These are phyloP conservation scores for Penicillium lagena DNA, from an alignment of 495 filamentous ascomycete species.

Conservation along the genomic window DNA sequence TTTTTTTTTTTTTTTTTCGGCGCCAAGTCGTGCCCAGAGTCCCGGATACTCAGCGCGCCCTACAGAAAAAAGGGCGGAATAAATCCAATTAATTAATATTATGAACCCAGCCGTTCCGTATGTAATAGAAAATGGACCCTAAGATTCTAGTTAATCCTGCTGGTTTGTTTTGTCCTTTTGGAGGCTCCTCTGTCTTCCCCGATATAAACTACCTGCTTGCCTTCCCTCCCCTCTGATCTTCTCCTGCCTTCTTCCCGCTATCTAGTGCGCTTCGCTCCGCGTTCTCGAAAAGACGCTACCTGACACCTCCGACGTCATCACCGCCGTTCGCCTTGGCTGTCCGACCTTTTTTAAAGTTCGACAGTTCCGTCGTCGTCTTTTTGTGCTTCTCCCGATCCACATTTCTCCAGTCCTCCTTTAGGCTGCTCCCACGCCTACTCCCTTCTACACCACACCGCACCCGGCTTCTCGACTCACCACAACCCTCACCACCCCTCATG, in stretches of 20 bases:
- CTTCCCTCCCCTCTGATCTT: neutral
- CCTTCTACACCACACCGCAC: slow-evolving; percentile 1
- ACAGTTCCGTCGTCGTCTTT: slow-evolving; percentile 5
- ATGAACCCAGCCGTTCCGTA: slow-evolving; percentile 10
- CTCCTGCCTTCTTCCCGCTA: neutral
- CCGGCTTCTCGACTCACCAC: neutral
- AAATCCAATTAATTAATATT: slow-evolving; percentile 1
- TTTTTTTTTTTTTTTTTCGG: too few species aligned
- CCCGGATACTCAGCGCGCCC: too few species aligned
- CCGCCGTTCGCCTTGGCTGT: neutral
- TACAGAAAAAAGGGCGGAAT: slow-evolving; percentile 2
- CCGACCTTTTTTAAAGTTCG: slow-evolving; percentile 3
- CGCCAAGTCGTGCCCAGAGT: too few species aligned
- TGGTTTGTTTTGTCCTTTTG: neutral
- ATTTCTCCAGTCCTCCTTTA: neutral
- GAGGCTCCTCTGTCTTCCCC: slow-evolving; percentile 3
- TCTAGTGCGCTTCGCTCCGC: too few species aligned
- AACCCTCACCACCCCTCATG: slow-evolving; percentile 5
- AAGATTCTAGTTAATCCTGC: slow-evolving; percentile 12
- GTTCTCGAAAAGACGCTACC: too few species aligned
- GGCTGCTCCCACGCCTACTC: neutral
- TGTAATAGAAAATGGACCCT: slow-evolving; percentile 19
- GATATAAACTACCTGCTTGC: neutral
- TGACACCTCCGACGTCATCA: neutral
- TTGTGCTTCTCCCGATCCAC: neutral